These are phyloP conservation scores for Trichosporon sp. DNA, from an alignment of 1,284 basidiomycete genomes.

Conservation along the genomic window DNA sequence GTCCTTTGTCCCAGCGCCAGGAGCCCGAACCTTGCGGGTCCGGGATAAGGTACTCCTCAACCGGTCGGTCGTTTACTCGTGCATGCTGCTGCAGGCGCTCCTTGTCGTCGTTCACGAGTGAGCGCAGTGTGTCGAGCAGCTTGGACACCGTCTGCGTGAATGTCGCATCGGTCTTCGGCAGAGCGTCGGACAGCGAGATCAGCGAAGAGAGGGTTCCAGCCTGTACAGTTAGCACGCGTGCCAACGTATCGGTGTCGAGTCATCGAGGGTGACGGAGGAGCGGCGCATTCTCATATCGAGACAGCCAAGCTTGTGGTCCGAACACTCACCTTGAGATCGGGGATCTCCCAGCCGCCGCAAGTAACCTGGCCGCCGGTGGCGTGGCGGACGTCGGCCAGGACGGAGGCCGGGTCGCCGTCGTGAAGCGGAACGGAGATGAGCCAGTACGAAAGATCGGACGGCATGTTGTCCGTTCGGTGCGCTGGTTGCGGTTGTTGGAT, in stretches of 20 bases:
- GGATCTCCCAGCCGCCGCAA: conserved; percentile 45
- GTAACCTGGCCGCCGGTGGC: conserved; percentile 42
- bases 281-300: not conserved
- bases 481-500: not conserved
- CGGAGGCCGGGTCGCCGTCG: conserved; percentile 50
- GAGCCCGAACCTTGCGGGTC: conserved; percentile 10
- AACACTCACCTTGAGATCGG: conserved; percentile 47
- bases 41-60: conserved; percentile 68
- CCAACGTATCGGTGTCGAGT: too few species aligned
- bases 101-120: conserved; percentile 82
- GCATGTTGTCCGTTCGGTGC: conserved; percentile 40
- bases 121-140: conserved; percentile 88
- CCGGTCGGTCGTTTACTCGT: conserved; percentile 67
- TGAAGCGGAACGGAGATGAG: conserved; percentile 53
- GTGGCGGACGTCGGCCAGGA: conserved; percentile 48
- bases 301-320: not conserved
- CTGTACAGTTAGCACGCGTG: conserved; percentile 53
- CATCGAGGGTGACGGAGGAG: not conserved
- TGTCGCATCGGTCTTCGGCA: conserved; percentile 85
- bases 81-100: conserved; percentile 71
- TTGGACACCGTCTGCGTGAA: conserved; percentile 86
- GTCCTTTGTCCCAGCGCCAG: conserved; percentile 83
- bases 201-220: conserved; percentile 90
- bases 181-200: conserved; percentile 80
- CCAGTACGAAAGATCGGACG: conserved; percentile 54